Evolutionary conservation across 2,329 filamentous ascomycete species (phyloP).

Genomic region (Talaromyces rugulosus): DNA sequence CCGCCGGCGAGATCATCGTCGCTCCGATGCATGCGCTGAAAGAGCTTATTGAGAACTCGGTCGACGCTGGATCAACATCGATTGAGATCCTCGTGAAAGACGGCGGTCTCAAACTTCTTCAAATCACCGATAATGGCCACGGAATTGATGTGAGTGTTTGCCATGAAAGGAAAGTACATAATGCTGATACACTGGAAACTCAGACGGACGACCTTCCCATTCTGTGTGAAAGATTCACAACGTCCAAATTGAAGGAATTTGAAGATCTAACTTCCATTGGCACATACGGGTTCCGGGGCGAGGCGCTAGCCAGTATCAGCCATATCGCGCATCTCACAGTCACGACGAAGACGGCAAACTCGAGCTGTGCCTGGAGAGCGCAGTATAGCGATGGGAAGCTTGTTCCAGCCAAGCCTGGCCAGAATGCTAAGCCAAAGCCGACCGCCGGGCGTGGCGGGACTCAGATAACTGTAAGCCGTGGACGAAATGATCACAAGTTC

Average conservation of each 20-base stretch:
- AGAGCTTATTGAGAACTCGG: slow-evolving; percentile 93
- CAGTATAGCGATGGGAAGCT: slow-evolving; percentile 81
- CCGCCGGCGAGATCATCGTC: slow-evolving; percentile 96
- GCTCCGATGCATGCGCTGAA: slow-evolving; percentile 94
- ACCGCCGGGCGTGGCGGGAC: slow-evolving; percentile 85
- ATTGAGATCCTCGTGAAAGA: slow-evolving; percentile 92
- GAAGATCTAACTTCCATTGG: slow-evolving; percentile 86
- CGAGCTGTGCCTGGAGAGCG: slow-evolving; percentile 83
- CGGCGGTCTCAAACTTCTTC: slow-evolving; percentile 86
- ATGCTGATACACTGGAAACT: slow-evolving; percentile 2
- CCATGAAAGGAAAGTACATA: background rate
- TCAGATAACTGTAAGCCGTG: slow-evolving; percentile 69
- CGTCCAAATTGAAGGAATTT: slow-evolving; percentile 89
- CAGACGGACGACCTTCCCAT: slow-evolving; percentile 91
- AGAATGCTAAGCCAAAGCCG: slow-evolving; percentile 78
- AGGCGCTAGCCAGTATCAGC: slow-evolving; percentile 94
- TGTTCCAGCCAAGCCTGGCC: slow-evolving; percentile 78
- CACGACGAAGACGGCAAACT: slow-evolving; percentile 87
- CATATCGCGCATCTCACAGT: slow-evolving; percentile 95
- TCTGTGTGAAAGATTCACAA: slow-evolving; percentile 92
- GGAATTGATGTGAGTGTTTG: slow-evolving; percentile 73
- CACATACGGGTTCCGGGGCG: slow-evolving; percentile 96
- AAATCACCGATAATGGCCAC: slow-evolving; percentile 96
- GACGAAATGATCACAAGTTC: background rate
- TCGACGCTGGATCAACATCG: slow-evolving; percentile 91